Evolutionary conservation across 1,139 yeast genomes (phyloP).

Genomic region (Eremothecium cymbalariae): DNA sequence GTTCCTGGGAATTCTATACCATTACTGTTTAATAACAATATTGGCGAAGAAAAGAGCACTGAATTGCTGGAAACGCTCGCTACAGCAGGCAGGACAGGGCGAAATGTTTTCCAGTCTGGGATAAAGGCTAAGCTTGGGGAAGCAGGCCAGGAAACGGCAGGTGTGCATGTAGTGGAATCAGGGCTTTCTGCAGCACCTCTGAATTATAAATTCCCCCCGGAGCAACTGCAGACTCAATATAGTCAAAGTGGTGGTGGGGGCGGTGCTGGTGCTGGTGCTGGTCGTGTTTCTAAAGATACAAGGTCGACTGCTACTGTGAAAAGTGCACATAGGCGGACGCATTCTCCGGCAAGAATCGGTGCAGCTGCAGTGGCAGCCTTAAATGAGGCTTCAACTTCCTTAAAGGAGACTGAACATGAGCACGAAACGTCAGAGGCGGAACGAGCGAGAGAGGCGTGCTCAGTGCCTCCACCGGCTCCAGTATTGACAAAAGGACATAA

Average conservation of each 20-base stretch:
- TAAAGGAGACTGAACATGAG: slow-evolving; percentile 23
- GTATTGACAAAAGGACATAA: slow-evolving; percentile 11
- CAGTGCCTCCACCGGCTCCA: slow-evolving; percentile 1
- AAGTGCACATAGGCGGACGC: slow-evolving; percentile 36
- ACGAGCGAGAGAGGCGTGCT: not conserved
- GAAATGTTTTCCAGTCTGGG: too few species aligned
- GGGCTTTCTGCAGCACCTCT: slow-evolving; percentile 16
- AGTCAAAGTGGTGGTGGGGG: not conserved
- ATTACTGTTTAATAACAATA: slow-evolving; percentile 39
- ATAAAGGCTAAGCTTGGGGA: too few species aligned
- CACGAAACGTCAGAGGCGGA: not conserved
- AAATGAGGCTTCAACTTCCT: slow-evolving; percentile 26
- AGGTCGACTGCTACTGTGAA: not conserved
- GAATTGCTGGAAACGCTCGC: slow-evolving; percentile 4
- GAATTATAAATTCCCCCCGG: slow-evolving; percentile 23
- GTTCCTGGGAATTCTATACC: slow-evolving; percentile 68
- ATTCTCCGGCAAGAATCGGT: slow-evolving; percentile 66
- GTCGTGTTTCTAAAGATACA: not conserved
- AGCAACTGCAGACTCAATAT: not conserved
- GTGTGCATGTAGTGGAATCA: too few species aligned
- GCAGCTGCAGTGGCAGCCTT: slow-evolving; percentile 62
- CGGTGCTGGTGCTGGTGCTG: too few species aligned
- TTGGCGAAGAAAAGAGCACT: slow-evolving; percentile 1
- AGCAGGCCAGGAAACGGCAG: slow-evolving; percentile 5
- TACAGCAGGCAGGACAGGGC: too few species aligned